These are phyloP conservation scores for Monilinia polystroma DNA, from an alignment of 2,329 filamentous ascomycete genomes.

Conservation along the genomic window DNA sequence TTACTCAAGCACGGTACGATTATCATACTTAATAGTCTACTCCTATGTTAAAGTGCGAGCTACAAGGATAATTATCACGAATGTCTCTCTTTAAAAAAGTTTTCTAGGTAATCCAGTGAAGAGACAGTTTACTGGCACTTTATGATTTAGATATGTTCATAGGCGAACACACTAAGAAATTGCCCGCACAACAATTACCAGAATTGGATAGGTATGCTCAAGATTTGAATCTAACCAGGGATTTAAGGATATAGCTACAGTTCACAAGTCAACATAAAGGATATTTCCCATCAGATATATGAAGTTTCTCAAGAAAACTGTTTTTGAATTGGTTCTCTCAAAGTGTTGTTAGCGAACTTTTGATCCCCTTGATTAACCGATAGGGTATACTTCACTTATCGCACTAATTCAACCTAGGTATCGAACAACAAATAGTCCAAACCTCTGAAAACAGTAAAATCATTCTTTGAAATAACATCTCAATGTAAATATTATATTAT, in stretches of 20 bases:
- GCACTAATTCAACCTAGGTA: background rate
- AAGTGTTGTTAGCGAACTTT: background rate
- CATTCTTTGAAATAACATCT: no score
- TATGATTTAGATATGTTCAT: background rate
- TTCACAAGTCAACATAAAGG: background rate
- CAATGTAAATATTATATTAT: no score
- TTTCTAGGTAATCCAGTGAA: background rate
- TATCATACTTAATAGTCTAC: background rate
- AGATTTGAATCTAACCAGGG: background rate
- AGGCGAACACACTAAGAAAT: background rate
- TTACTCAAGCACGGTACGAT: background rate
- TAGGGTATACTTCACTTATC: background rate
- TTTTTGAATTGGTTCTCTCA: background rate
- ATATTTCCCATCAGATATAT: background rate
- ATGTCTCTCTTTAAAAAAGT: background rate
- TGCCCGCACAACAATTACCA: background rate
- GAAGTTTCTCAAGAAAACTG: background rate
- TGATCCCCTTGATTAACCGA: background rate
- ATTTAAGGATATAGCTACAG: fast-evolving
- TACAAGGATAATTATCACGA: background rate
- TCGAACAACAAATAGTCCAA: no score
- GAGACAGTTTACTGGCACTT: background rate
- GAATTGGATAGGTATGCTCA: background rate
- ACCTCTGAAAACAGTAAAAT: no score
- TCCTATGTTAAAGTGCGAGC: background rate